Evolutionary conservation across 495 filamentous ascomycete genomes (phyloP).

Genomic region (Penicillium silybi): DNA sequence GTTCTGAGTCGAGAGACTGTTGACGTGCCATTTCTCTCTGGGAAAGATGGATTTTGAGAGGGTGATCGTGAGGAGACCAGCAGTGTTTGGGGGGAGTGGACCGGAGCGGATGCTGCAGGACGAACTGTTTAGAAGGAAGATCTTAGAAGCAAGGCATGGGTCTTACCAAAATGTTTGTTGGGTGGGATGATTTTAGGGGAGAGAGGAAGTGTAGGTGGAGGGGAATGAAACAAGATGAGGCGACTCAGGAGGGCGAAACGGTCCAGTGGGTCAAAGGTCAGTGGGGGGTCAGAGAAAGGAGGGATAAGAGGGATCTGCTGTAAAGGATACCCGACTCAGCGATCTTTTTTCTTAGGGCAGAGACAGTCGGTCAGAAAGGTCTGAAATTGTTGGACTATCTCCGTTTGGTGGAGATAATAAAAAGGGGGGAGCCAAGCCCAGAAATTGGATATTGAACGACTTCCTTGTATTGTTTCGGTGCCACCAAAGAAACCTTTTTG

Average conservation of each 20-base stretch:
- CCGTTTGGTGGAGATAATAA: neutral
- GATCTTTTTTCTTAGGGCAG: neutral
- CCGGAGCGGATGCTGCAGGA: neutral
- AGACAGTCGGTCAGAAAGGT: slow-evolving; percentile 2
- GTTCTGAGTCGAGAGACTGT: slow-evolving; percentile 65
- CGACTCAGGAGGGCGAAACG: slow-evolving; percentile 22
- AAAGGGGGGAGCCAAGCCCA: neutral
- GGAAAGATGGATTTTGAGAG: neutral
- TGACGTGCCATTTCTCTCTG: slow-evolving; percentile 52
- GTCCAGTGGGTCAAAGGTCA: slow-evolving; percentile 16
- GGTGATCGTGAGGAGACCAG: neutral
- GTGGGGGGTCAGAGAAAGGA: slow-evolving; percentile 10
- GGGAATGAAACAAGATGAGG: slow-evolving; percentile 6
- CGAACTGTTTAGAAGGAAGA: neutral
- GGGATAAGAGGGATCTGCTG: neutral
- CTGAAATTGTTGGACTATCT: neutral
- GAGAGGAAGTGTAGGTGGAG: slow-evolving; percentile 2
- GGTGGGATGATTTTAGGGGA: neutral
- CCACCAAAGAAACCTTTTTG: neutral
- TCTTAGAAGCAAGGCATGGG: too few relatives aligned
- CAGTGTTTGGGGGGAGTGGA: neutral
- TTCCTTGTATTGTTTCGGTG: neutral
- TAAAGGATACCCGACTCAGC: neutral
- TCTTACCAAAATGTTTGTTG: neutral
- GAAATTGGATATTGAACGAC: neutral